Conservation (phyloP, 2,329 filamentous ascomycete genomes). For the Penicillium sp. region DNA sequence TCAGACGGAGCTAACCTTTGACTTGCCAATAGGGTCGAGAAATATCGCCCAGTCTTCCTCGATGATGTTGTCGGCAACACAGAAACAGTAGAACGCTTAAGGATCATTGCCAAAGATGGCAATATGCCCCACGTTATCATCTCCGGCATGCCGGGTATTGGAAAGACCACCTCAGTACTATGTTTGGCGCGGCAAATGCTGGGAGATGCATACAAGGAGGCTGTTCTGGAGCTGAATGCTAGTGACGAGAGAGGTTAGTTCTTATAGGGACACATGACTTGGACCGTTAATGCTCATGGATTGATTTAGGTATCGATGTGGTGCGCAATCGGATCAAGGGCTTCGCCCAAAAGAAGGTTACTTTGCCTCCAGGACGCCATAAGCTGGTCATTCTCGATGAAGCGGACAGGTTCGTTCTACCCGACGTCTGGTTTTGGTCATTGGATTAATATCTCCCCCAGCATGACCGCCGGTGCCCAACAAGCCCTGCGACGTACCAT, state of each 20-base stretch:
- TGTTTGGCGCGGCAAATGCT: conserved; percentile 89
- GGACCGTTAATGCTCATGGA: neutral
- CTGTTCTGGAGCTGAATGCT: conserved; percentile 91
- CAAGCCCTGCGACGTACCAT: conserved; percentile 93
- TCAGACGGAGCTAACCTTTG: conserved; percentile 15
- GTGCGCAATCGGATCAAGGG: conserved; percentile 97
- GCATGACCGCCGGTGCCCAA: conserved; percentile 94
- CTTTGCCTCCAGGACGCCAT: conserved; percentile 80
- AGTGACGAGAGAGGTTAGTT: conserved; percentile 78
- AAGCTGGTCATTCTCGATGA: conserved; percentile 98
- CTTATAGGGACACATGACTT: neutral
- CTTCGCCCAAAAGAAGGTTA: conserved; percentile 98
- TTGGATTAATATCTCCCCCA: conserved; percentile 26
- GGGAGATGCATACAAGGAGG: conserved; percentile 93
- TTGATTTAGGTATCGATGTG: conserved; percentile 75
- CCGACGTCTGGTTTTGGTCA: neutral
- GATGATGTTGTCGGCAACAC: conserved; percentile 98
- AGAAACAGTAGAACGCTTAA: conserved; percentile 93
- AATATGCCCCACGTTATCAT: conserved; percentile 99
- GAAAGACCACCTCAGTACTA: conserved; percentile 93
- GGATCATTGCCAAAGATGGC: conserved; percentile 96
- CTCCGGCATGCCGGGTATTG: conserved; percentile 98
- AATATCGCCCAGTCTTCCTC: conserved; percentile 90
- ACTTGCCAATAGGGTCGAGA: conserved; percentile 75
- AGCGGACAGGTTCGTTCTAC: conserved; percentile 65